Base-by-base conservation (phyloP, 768 basidiomycete species). In the Trametes cinnabarina region DNA sequence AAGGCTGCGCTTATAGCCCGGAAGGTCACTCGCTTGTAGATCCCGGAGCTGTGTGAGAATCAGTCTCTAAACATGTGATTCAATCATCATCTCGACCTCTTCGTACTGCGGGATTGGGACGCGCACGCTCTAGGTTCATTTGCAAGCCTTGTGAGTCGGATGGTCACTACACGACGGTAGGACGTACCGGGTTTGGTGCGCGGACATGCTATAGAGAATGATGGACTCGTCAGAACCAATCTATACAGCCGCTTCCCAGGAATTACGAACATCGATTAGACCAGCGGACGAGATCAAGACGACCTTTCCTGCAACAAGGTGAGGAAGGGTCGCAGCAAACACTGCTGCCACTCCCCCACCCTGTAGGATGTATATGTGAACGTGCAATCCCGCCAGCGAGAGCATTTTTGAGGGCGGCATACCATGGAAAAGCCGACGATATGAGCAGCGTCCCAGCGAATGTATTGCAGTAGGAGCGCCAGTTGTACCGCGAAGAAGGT, bases 401-500 rank as follows among this genome's bases (percentile, higher is more conserved):
- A n/a, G n/a, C n/a, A n/a, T n/a, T n/a, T n/a, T n/a, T n/a, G n/a
- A n/a, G n/a, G 30, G 30, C 37, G 17, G 17, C 76, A 39, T 51
- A 85, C 89, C 91, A 92, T 92, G 19, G 90, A 92, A 26, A 89
- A 75, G 12, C 88, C 90, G 0, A 82, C 81, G 39, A 92, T 70
- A 50, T 79, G 73, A 0, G 87, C 84, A 53, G 80, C 77, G 8
- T 82, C 78, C 90, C 90, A 92, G 56, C 75, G 78, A 37, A 92
- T 67, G 60, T 90, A 83, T 61, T 92, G 91, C 81, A 93, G 80
- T 47, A 93, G 79, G 7, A 92, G 79, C 0, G 91, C 90, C 15
- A 93, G 85, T 66, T 92, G 90, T 0, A 81, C 82, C 0, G 83
- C 82, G 66, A 86, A 87, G 3, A 92, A 72, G 3, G 76, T 74